A percentile compares a stretch with the other conserved stretches of the same genome.
Conservation (phyloP, 2,329 filamentous ascomycete genomes). For the Metarhizium brunneum region DNA sequence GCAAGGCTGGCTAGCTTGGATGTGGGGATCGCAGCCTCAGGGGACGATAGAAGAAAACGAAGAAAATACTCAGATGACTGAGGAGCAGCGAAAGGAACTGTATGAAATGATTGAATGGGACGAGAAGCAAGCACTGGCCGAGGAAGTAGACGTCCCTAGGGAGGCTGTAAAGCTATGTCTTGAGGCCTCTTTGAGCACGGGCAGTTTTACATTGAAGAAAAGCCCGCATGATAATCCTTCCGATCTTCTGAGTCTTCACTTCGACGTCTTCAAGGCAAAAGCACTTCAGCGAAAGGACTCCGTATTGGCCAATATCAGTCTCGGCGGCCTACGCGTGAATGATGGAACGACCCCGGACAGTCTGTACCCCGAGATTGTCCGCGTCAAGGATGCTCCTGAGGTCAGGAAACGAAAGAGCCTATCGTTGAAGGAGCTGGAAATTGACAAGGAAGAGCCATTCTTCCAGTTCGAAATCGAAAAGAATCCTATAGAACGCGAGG, state of each 20-base stretch:
- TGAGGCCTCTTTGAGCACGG: slow-evolving; percentile 86
- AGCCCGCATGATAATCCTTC: slow-evolving; percentile 50
- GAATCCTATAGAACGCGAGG: slow-evolving; percentile 85
- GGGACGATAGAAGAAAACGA: slow-evolving; percentile 46
- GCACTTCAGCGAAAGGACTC: slow-evolving; percentile 86
- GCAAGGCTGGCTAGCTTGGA: slow-evolving; percentile 86
- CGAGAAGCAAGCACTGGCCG: slow-evolving; percentile 82
- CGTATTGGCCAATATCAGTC: slow-evolving; percentile 75
- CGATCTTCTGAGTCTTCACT: slow-evolving; percentile 84
- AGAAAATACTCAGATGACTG: slow-evolving; percentile 81
- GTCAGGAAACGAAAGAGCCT: slow-evolving; percentile 35
- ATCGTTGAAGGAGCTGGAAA: slow-evolving; percentile 45
- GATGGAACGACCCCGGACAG: slow-evolving; percentile 91
- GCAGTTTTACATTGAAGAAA: slow-evolving; percentile 88
- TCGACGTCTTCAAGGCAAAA: slow-evolving; percentile 89
- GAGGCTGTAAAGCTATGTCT: slow-evolving; percentile 91
- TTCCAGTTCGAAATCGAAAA: slow-evolving; percentile 91
- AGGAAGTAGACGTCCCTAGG: slow-evolving; percentile 79
- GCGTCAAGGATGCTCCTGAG: slow-evolving; percentile 77
- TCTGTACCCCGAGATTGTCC: slow-evolving; percentile 88
- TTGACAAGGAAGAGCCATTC: slow-evolving; percentile 58
- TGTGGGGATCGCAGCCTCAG: slow-evolving; percentile 73
- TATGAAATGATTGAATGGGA: slow-evolving; percentile 98
- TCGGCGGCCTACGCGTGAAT: slow-evolving; percentile 88
- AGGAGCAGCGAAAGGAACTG: slow-evolving; percentile 90